Conservation (phyloP, 139 green algal species). For the Chlorella sp. region DNA sequence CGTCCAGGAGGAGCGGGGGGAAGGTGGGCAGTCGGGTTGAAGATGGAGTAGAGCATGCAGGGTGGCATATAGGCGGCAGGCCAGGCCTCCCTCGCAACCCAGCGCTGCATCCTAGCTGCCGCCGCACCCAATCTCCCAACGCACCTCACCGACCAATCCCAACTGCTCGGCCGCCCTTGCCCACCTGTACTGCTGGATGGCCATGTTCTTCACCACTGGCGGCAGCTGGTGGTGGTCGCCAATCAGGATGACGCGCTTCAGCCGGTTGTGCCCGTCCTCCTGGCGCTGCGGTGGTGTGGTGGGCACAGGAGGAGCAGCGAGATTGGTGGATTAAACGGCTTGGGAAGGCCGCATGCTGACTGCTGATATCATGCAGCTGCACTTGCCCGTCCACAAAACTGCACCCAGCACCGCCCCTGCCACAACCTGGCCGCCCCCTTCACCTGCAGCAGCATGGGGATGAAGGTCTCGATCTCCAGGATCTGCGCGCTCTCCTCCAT, state of each 20-base stretch:
- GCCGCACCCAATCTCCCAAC: no score
- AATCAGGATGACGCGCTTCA: conserved; percentile 94
- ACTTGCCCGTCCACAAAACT: no score
- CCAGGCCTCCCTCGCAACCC: no score
- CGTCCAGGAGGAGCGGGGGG: no score
- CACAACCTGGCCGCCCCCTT: neutral
- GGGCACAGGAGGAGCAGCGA: neutral
- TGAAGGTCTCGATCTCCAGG: conserved; percentile 99
- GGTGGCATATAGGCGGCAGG: no score
- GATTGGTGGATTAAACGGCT: neutral
- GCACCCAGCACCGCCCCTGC: no score
- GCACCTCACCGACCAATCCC: no score
- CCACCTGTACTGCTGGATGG: conserved; percentile 91
- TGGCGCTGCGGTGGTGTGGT: conserved; percentile 10
- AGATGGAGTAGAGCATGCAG: no score
- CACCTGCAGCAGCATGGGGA: conserved; percentile 94
- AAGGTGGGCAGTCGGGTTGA: no score
- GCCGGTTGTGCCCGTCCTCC: conserved; percentile 63
- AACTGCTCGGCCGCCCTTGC: no score
- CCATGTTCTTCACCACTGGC: conserved; percentile 98
- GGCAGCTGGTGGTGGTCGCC: conserved; percentile 99
- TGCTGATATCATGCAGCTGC: no score
- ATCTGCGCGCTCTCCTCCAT: conserved; percentile 99
- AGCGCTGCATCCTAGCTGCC: no score
- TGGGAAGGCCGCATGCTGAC: neutral